phyloP scores from a whole-genome alignment of 2,329 filamentous ascomycete genomes.

The Leptosphaerulina australis region DNA sequence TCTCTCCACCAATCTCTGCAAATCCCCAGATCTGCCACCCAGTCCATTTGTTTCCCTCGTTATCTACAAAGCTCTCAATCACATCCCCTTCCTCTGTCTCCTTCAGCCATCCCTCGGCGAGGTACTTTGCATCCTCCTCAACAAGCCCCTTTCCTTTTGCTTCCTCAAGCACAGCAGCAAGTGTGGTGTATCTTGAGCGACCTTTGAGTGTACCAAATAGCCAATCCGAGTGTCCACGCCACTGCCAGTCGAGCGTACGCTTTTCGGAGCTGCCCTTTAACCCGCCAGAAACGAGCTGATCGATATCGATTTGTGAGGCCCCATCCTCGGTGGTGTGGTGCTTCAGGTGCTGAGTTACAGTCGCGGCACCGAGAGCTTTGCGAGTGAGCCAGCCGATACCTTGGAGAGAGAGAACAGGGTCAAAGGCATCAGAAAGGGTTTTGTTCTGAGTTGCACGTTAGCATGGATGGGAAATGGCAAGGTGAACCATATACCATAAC shows the following conservation, averaged over 20 bases:
- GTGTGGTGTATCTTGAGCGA: constrained; percentile 58
- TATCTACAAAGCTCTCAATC: constrained; percentile 45
- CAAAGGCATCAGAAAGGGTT: constrained; percentile 69
- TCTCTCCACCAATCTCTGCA: constrained; percentile 37
- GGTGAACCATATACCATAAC: constrained; percentile 38
- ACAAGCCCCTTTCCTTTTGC: constrained; percentile 25
- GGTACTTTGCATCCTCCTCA: constrained; percentile 33
- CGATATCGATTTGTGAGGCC: constrained; percentile 68
- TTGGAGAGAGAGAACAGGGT: constrained; percentile 70
- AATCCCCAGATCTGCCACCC: constrained; percentile 47
- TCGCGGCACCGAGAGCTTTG: constrained; percentile 72
- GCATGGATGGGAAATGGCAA: neutral
- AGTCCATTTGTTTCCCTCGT: constrained; percentile 45
- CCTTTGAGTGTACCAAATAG: constrained; percentile 77
- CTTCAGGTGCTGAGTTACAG: constrained; percentile 68
- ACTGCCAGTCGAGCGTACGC: constrained; percentile 62
- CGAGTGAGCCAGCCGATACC: constrained; percentile 67
- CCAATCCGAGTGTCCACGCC: constrained; percentile 74
- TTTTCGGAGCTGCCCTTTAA: constrained; percentile 69
- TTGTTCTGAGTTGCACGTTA: constrained; percentile 67
- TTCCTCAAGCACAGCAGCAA: constrained; percentile 33
- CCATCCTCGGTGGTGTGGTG: constrained; percentile 31
- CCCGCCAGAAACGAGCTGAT: constrained; percentile 73
- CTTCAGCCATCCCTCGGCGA: constrained; percentile 39
- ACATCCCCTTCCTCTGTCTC: constrained; percentile 41